Conservation (phyloP, 139 green algal genomes). For the Tetradesmus obliquus region DNA sequence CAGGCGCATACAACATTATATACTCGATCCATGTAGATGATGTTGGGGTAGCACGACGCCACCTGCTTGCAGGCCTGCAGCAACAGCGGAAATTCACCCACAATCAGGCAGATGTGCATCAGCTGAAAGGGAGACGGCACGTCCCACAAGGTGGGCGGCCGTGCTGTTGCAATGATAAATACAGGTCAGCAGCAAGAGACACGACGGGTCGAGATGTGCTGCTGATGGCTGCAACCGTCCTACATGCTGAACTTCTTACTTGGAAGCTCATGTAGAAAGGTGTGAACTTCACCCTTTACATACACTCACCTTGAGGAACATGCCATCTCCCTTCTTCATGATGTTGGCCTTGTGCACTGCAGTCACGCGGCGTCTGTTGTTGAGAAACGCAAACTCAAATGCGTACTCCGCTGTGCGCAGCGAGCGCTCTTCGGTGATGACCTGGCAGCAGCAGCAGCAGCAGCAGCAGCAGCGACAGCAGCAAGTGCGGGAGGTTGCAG, state of each 20-base stretch:
- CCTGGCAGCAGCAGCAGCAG: conserved; percentile 52
- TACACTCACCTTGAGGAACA: too few relatives aligned
- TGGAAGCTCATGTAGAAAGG: too few relatives aligned
- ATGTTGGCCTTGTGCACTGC: conserved; percentile 95
- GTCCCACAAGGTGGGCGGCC: not conserved
- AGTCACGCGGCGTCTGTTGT: conserved; percentile 81
- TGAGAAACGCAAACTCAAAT: conserved; percentile 91
- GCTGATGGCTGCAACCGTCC: too few relatives aligned
- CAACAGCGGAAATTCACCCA: too few relatives aligned
- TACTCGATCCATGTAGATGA: conserved; percentile 83
- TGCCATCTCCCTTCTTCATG: conserved; percentile 88
- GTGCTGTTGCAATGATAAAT: too few relatives aligned
- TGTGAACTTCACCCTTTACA: too few relatives aligned
- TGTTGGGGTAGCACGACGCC: conserved; percentile 59
- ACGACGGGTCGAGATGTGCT: too few relatives aligned
- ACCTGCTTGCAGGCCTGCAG: conserved; percentile 41
- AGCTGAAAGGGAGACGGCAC: not conserved
- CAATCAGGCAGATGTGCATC: too few relatives aligned
- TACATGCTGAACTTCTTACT: too few relatives aligned
- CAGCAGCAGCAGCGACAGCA: not conserved
- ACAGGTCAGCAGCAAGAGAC: too few relatives aligned
- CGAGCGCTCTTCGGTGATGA: conserved; percentile 91
- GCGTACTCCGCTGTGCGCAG: conserved; percentile 90
- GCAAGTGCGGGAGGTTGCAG: not conserved
- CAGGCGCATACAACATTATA: too few relatives aligned